A percentile compares a stretch with the other conserved stretches of the same genome.
Conservation (phyloP, 2,329 filamentous ascomycete genomes). For the Pseudogymnoascus verrucosus region DNA sequence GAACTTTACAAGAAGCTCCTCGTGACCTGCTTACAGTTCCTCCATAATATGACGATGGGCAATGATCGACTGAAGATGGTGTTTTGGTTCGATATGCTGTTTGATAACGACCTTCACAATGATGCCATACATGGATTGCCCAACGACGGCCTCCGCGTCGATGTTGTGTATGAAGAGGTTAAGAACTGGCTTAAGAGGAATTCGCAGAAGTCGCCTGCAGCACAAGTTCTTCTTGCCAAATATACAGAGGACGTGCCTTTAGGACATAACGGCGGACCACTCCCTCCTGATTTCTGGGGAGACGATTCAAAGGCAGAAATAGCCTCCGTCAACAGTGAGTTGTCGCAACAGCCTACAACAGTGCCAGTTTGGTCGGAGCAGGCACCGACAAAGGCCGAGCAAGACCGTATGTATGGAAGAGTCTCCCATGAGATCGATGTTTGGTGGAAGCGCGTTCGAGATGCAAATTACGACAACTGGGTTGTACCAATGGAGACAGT, state of each 20-base stretch:
- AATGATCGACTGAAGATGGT: constrained; percentile 64
- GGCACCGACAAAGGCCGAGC: constrained; percentile 42
- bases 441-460: constrained; percentile 55
- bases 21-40: constrained; percentile 57
- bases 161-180: constrained; percentile 52
- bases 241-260: constrained; percentile 36
- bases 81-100: constrained; percentile 59
- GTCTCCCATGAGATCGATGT: constrained; percentile 58
- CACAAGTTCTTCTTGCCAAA: constrained; percentile 45
- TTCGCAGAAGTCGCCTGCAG: constrained; percentile 49
- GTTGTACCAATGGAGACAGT: constrained; percentile 51
- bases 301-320: not conserved
- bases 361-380: constrained; percentile 23
- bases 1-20: constrained; percentile 61
- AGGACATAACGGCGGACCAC: constrained; percentile 26
- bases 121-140: constrained; percentile 45
- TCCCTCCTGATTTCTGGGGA: constrained; percentile 16
- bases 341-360: not conserved
- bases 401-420: constrained; percentile 50
- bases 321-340: not conserved
- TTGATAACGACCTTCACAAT: constrained; percentile 47
- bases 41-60: constrained; percentile 62
- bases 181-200: constrained; percentile 56
- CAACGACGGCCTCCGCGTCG: constrained; percentile 41
- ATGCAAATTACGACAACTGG: constrained; percentile 53